Conservation (phyloP, 2,329 filamentous ascomycete species). For the Trichoderma koningiopsis region DNA sequence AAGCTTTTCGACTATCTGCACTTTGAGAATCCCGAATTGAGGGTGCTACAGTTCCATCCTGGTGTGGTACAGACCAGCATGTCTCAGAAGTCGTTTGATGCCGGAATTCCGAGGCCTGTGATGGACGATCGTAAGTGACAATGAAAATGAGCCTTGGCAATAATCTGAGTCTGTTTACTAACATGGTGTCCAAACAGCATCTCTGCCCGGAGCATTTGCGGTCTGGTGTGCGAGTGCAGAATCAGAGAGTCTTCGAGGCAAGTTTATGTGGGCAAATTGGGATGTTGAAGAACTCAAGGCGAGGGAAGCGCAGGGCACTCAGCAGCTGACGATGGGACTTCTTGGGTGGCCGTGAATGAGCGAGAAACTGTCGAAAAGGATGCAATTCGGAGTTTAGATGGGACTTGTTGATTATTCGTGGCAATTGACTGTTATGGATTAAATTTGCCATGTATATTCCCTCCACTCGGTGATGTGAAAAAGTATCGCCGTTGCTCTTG, state of each 20-base stretch:
- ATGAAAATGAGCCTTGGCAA: not conserved
- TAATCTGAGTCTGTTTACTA: not conserved
- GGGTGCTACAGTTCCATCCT: slow-evolving; percentile 48
- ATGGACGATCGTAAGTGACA: slow-evolving; percentile 17
- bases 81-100: slow-evolving; percentile 26
- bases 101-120: slow-evolving; percentile 10
- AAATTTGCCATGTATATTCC: too few species aligned
- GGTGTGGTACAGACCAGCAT: slow-evolving; percentile 42
- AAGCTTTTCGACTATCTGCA: slow-evolving; percentile 45
- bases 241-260: slow-evolving; percentile 49
- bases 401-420: not conserved
- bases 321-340: slow-evolving; percentile 29
- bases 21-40: slow-evolving; percentile 43
- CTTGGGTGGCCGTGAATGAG: slow-evolving; percentile 19
- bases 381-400: not conserved
- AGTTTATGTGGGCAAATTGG: slow-evolving; percentile 53
- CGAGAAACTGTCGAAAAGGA: not conserved
- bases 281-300: slow-evolving; percentile 52
- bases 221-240: slow-evolving; percentile 50
- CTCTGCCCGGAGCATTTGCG: slow-evolving; percentile 40
- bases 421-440: too few species aligned
- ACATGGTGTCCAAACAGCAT: slow-evolving; percentile 3
- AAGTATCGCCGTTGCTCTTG: not conserved
- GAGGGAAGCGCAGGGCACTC: slow-evolving; percentile 36
- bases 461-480: too few species aligned